Conservation (phyloP, 352 stramenopile species). For the Phytophthora boehmeriae region DNA sequence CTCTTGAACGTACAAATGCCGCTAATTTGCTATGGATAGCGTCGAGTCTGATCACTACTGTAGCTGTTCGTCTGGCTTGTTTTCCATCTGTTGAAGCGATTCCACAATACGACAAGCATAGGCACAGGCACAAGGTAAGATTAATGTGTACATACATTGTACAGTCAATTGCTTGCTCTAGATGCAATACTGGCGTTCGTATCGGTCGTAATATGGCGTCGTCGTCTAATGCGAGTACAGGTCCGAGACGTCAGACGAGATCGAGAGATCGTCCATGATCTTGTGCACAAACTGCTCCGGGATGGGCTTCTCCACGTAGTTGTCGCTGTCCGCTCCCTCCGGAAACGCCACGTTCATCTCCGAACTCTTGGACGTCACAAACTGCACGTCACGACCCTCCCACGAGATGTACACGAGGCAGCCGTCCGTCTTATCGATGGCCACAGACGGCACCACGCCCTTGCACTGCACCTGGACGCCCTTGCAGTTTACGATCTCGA, state of each 20-base stretch:
- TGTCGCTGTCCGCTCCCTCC: slow-evolving; percentile 70
- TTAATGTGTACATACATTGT: no score
- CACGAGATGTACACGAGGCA: slow-evolving; percentile 96
- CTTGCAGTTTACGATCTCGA: slow-evolving; percentile 99
- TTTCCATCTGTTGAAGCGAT: no score
- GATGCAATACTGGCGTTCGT: background rate
- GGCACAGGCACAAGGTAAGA: no score
- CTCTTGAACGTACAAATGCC: no score
- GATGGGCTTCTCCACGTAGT: slow-evolving; percentile 96
- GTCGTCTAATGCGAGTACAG: slow-evolving; percentile 88
- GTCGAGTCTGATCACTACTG: no score
- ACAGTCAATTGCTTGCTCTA: background rate
- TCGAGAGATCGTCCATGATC: slow-evolving; percentile 80
- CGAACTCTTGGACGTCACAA: slow-evolving; percentile 97
- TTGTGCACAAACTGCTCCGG: slow-evolving; percentile 98
- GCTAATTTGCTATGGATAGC: no score
- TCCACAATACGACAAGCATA: no score
- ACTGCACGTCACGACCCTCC: slow-evolving; percentile 86
- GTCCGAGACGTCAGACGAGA: slow-evolving; percentile 95
- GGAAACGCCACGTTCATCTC: slow-evolving; percentile 98
- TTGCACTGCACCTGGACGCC: slow-evolving; percentile 95
- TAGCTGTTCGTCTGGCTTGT: no score
- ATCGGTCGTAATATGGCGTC: slow-evolving; percentile 13
- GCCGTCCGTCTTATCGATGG: slow-evolving; percentile 99
- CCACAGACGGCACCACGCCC: slow-evolving; percentile 93